A percentile compares a stretch with the other conserved stretches of the same genome.
Evolutionary conservation across 2,329 filamentous ascomycete species (phyloP).

Genomic region (Stemphylium beticola): DNA sequence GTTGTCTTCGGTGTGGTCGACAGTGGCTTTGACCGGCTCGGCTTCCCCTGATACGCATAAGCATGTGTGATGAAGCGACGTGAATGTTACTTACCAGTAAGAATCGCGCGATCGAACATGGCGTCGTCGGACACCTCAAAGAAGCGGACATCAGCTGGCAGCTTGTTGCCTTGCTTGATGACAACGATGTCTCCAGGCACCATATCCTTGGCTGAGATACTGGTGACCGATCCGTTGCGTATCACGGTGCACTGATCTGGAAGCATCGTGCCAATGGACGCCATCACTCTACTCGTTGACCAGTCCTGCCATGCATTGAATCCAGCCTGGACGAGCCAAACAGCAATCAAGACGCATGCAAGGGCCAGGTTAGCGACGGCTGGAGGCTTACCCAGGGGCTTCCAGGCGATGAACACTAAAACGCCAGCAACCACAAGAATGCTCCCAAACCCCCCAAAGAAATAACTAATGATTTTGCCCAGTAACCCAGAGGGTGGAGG

Average conservation of each 20-base stretch:
- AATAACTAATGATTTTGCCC: conserved; percentile 68
- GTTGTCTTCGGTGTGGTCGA: conserved; percentile 70
- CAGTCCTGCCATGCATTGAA: conserved; percentile 72
- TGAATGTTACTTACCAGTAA: conserved; percentile 61
- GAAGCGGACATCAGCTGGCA: conserved; percentile 76
- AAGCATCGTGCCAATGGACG: conserved; percentile 80
- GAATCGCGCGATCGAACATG: conserved; percentile 74
- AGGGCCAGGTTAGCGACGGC: conserved; percentile 73
- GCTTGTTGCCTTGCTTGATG: conserved; percentile 74
- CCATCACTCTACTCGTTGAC: conserved; percentile 78
- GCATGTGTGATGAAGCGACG: not conserved
- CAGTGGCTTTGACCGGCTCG: conserved; percentile 65
- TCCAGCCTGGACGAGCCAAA: conserved; percentile 65
- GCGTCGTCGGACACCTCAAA: conserved; percentile 71
- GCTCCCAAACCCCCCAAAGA: conserved; percentile 78
- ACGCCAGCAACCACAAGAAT: conserved; percentile 72
- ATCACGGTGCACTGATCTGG: conserved; percentile 72
- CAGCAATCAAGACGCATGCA: conserved; percentile 73
- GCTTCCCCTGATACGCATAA: conserved; percentile 63
- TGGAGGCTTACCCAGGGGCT: conserved; percentile 75
- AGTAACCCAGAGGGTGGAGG: conserved; percentile 67
- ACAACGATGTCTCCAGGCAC: conserved; percentile 74
- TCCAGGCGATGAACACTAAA: conserved; percentile 79
- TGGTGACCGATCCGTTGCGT: conserved; percentile 62
- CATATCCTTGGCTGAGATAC: conserved; percentile 63